Evolutionary conservation across 106 monocot genomes (phyloP), one percentile per base, ranked within the genome.

Genomic region (Agapanthus africanus): DNA sequence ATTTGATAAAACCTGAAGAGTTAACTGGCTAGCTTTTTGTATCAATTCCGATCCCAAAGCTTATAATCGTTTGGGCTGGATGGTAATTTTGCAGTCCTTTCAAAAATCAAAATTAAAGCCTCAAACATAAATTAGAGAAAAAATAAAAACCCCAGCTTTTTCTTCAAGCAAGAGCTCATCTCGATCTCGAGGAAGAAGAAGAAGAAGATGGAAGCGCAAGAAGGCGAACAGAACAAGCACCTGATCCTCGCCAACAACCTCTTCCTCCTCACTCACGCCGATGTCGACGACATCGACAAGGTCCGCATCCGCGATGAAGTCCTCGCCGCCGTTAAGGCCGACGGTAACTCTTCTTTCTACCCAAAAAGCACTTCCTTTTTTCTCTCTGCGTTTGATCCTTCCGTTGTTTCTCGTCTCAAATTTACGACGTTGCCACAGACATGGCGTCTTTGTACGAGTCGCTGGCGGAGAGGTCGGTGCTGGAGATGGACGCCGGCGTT

Each of bases 221-320:
- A n/a, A 27, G 88, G 79, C 1, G 76, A 63, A 7, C 93, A 99
- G 81, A 80, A 87, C 68, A 78, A 84, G 33, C 99, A 93, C 39
- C 79, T 99, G 31, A 61, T 74, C 25, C 81, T 99, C 34, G 89
- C 82, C 34, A 67, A 87, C 85, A 99, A 93, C 77, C 77, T 99
- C 61, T 99, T 93, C 76, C 92, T 87, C 70, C 83, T 99, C 32
- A 80, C 79, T 42, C 93, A 87, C 70, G 73, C 86, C 54, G 97
- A 92, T 44, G 92, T 92, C 60, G 92, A 87, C 70, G 97, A 99
- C 80, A 89, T 92, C 79, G 84, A 87, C 63, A 92, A 87, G 80
- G 81, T 99, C 65, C 80, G 87, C 32, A 84, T 99, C 66, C 84
- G 84, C 37, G 84, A 87, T 32, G 97, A 99, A 44, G 89, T 83